Evolutionary conservation across 1,139 yeast species (phyloP).

Genomic region (Groenewaldozyma auringiensis): DNA sequence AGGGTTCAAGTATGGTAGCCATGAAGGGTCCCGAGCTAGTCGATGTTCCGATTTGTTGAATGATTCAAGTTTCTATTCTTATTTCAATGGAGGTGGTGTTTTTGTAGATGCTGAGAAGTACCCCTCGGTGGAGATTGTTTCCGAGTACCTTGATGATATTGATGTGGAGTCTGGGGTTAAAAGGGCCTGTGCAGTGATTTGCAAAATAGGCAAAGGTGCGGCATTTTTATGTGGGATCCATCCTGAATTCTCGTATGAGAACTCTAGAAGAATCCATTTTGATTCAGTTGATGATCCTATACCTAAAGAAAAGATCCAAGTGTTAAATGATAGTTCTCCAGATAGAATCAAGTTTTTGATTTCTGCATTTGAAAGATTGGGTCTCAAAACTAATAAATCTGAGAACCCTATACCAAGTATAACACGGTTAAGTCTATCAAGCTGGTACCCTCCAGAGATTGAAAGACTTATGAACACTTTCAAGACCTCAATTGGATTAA

Average conservation of each 20-base stretch:
- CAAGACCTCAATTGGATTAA: constrained; percentile 36
- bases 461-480: constrained; percentile 30
- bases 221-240: constrained; percentile 82
- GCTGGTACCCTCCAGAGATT: constrained; percentile 26
- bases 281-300: constrained; percentile 26
- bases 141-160: constrained; percentile 46
- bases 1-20: constrained; percentile 75
- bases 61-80: constrained; percentile 30
- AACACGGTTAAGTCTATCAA: constrained; percentile 52
- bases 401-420: constrained; percentile 51
- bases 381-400: constrained; percentile 52
- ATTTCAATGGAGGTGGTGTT: constrained; percentile 84
- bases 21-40: constrained; percentile 61
- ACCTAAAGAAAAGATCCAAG: constrained; percentile 31
- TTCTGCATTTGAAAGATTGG: constrained; percentile 50
- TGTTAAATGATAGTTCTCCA: constrained; percentile 39
- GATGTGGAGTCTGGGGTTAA: constrained; percentile 38
- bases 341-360: constrained; percentile 50
- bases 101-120: constrained; percentile 65
- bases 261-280: constrained; percentile 14
- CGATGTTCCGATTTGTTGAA: constrained; percentile 8
- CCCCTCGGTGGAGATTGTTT: constrained; percentile 56
- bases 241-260: constrained; percentile 58
- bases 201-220: constrained; percentile 64
- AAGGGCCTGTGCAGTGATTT: constrained; percentile 59